Conservation (phyloP, 768 basidiomycete genomes). For the Lactarius evosmus region DNA sequence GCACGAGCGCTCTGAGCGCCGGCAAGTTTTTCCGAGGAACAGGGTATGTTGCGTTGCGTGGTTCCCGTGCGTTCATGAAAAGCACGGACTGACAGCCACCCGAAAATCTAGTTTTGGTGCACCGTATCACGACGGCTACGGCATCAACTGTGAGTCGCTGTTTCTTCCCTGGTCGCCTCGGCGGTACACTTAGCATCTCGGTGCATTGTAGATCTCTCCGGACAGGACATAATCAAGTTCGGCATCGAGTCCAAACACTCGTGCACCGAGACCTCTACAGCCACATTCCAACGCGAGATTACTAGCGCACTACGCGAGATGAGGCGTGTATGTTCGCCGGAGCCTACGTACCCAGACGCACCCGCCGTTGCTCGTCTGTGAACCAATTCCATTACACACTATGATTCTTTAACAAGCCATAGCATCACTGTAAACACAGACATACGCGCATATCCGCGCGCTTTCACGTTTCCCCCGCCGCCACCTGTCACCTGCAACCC, state of each 20-base stretch:
- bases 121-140: conserved; percentile 81
- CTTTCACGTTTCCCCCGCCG: not conserved
- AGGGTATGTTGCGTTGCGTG: conserved; percentile 47
- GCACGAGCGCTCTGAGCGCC: conserved; percentile 85
- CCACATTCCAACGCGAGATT: conserved; percentile 59
- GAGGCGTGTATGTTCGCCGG: conserved; percentile 36
- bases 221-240: conserved; percentile 77
- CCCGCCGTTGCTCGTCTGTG: conserved; percentile 16
- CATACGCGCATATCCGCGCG: conserved; percentile 1
- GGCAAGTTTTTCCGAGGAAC: conserved; percentile 87
- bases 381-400: conserved; percentile 11
- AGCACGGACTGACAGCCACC: not conserved
- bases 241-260: conserved; percentile 90
- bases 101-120: conserved; percentile 64
- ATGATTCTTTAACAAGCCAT: conserved; percentile 5
- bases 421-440: conserved; percentile 4
- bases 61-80: not conserved
- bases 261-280: conserved; percentile 65
- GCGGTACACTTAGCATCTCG: conserved; percentile 27
- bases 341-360: conserved; percentile 14
- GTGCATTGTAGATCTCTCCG: conserved; percentile 64
- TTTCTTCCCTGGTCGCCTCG: not conserved
- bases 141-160: conserved; percentile 76
- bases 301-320: conserved; percentile 65
- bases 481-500: no score